Base-by-base conservation (phyloP, 352 stramenopile genomes). In the Pythium coloratum region DNA sequence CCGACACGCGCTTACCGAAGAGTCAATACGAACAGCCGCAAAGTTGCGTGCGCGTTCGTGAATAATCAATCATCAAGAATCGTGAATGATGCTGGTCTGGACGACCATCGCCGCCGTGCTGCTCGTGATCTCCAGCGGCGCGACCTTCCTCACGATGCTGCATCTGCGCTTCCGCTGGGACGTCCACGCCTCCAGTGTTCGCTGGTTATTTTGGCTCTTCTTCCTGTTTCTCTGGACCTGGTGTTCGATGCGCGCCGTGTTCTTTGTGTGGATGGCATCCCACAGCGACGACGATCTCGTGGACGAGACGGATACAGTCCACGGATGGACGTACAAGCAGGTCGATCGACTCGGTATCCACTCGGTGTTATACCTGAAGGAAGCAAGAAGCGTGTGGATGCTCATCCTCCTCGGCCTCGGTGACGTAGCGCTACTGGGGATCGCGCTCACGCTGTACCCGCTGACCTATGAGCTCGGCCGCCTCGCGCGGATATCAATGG, bases 151-250 rank as follows among this genome's bases (percentile, higher is more conserved):
- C 20, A 65, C 59, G 24, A 72, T 68, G 66, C 18, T 72, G n/a
- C 58, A 71, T 32, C 30, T 67, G 54, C 66, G 66, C 20, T 55
- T 33, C 44, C 59, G 55, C 24, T 72, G 59, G 66, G 66, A 72
- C 49, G 66, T 68, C 32, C 60, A 68, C 24, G 66, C 42, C 12
- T 72, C 54, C n/a, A 82, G 78, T n/a, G 80, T 89, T 10, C 78
- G 81, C 12, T 89, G 78, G 78, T 72, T 89, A 51, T 89, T 89
- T 61, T 82, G 81, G 59, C 30, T 77, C 58, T 86, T 89, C 47
- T 89, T 89, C 64, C 34, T 84, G 5, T 84, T 78, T 28, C 38
- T 85, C 16, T 81, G 59, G 62, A 51, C 78, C 30, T 82, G 80
- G 70, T 78, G 70, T 51, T 72, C 30, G 9, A 50, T 71, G 49